A percentile compares a stretch with the other conserved stretches of the same genome.
phyloP scores from a whole-genome alignment of 805 yeast species.

The Brettanomyces sp. region DNA sequence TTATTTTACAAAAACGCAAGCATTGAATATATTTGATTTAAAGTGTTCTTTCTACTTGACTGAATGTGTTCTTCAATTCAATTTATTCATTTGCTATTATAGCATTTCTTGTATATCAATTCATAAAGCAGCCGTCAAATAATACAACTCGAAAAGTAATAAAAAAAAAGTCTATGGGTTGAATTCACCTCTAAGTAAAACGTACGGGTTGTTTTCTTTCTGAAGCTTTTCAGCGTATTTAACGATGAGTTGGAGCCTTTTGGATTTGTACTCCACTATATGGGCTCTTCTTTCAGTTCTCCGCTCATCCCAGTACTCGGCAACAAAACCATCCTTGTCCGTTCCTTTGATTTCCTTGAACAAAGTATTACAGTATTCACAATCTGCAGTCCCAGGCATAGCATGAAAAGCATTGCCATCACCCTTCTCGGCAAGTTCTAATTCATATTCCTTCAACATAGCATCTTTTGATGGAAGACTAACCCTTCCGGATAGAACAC shows the following conservation, averaged over 20 bases:
- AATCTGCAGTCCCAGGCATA: slow-evolving; percentile 48
- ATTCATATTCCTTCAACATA: slow-evolving; percentile 26
- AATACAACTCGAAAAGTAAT: too few relatives aligned
- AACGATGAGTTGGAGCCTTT: slow-evolving; percentile 19
- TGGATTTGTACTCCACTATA: slow-evolving; percentile 20
- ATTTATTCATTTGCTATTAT: too few relatives aligned
- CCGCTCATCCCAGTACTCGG: slow-evolving; percentile 21
- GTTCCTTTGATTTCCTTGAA: slow-evolving; percentile 27
- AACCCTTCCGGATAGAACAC: slow-evolving; percentile 33
- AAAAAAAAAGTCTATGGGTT: too few relatives aligned
- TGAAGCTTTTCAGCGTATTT: slow-evolving; percentile 20
- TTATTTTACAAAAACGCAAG: too few relatives aligned
- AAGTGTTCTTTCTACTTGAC: too few relatives aligned
- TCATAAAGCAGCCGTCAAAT: too few relatives aligned
- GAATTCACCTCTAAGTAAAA: slow-evolving; percentile 1
- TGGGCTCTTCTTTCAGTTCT: slow-evolving; percentile 16
- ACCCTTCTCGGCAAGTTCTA: slow-evolving; percentile 34
- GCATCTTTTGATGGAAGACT: slow-evolving; percentile 29
- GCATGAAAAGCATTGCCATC: slow-evolving; percentile 41
- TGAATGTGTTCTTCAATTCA: too few relatives aligned
- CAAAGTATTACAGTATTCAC: slow-evolving; percentile 43
- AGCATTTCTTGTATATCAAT: too few relatives aligned
- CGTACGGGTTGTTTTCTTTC: slow-evolving; percentile 17
- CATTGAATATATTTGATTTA: too few relatives aligned
- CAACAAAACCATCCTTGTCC: slow-evolving; percentile 25